Conservation (phyloP, 371 early-diverging fungal genomes). For the Actinomortierella wolfii region DNA sequence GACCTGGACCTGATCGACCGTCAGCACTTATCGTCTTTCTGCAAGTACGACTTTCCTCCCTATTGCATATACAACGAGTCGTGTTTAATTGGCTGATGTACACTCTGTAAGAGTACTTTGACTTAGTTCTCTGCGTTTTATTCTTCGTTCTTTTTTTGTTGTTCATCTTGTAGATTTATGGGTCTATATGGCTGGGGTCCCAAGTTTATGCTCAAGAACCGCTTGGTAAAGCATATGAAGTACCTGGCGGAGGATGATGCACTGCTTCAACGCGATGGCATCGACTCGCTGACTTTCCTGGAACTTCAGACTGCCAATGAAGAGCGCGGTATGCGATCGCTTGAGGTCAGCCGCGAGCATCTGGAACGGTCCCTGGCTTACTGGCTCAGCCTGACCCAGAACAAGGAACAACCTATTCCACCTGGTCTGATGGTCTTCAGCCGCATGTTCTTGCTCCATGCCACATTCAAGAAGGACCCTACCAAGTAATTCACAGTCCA, state of each 20-base stretch:
- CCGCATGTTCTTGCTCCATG: slow-evolving; percentile 64
- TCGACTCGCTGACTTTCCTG: slow-evolving; percentile 48
- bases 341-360: slow-evolving; percentile 52
- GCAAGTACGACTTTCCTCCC: slow-evolving; percentile 47
- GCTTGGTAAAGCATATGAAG: slow-evolving; percentile 56
- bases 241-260: slow-evolving; percentile 60
- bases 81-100: not conserved
- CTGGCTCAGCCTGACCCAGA: slow-evolving; percentile 55
- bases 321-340: slow-evolving; percentile 69
- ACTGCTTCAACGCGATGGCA: slow-evolving; percentile 56
- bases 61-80: not conserved
- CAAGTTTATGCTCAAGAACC: slow-evolving; percentile 54
- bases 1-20: slow-evolving; percentile 55
- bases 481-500: too few species aligned
- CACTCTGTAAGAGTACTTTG: not conserved
- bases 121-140: not conserved
- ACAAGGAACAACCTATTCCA: slow-evolving; percentile 47
- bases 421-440: slow-evolving; percentile 63
- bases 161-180: slow-evolving; percentile 55
- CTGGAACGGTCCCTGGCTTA: slow-evolving; percentile 58
- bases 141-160: not conserved
- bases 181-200: slow-evolving; percentile 59
- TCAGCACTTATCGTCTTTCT: slow-evolving; percentile 55
- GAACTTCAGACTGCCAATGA: slow-evolving; percentile 62
- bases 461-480: slow-evolving; percentile 54